These are phyloP conservation scores for Mallotus repandus DNA, from an alignment of 441 rosid species.

Conservation along the genomic window DNA sequence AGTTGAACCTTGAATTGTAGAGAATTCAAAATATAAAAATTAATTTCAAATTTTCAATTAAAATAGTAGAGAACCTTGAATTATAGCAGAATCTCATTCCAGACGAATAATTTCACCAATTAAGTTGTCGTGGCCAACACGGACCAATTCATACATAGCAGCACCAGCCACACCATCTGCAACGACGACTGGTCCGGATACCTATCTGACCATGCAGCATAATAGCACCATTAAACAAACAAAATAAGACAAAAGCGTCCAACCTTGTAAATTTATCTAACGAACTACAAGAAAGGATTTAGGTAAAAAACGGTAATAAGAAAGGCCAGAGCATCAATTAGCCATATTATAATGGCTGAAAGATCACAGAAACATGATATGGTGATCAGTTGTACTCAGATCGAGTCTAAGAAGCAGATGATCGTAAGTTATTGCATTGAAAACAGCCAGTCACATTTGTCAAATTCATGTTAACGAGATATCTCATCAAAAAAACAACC, in stretches of 20 bases:
- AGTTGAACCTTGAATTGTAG: too few relatives aligned
- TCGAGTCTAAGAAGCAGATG: background rate
- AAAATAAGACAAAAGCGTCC: background rate
- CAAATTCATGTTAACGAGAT: too few relatives aligned
- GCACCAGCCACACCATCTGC: slow-evolving; percentile 99
- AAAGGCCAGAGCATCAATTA: background rate
- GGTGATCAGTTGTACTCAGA: background rate
- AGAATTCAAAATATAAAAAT: too few relatives aligned
- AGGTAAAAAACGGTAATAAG: background rate
- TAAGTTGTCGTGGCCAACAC: slow-evolving; percentile 93
- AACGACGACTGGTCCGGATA: slow-evolving; percentile 95
- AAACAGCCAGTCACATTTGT: too few relatives aligned
- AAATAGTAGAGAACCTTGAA: slow-evolving; percentile 62
- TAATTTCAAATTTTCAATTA: background rate
- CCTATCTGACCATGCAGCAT: slow-evolving; percentile 42
- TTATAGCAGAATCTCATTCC: slow-evolving; percentile 97
- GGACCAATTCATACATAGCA: slow-evolving; percentile 99
- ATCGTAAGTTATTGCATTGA: background rate
- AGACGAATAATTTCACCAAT: slow-evolving; percentile 96
- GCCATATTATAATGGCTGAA: background rate
- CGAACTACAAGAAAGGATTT: background rate
- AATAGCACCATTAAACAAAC: background rate
- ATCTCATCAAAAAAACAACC: too few relatives aligned
- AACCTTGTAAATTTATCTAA: background rate
- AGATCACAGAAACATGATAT: too few relatives aligned